A percentile compares a stretch with the other conserved stretches of the same genome.
These are phyloP conservation scores for Aspergillus sp. DNA, from an alignment of 2,329 filamentous ascomycete species.

Conservation along the genomic window DNA sequence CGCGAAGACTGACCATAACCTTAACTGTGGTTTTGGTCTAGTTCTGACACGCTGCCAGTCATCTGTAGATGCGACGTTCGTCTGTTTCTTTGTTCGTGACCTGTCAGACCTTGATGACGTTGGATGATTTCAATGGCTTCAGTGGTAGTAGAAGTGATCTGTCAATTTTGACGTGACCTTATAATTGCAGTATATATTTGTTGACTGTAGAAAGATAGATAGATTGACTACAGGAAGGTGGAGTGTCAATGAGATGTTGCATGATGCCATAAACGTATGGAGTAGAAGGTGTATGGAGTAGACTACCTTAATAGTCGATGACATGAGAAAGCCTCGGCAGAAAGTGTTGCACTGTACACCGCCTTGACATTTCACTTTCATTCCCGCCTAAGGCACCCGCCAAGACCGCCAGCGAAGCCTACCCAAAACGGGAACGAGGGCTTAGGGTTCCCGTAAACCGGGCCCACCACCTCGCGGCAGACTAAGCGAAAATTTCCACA, in stretches of 20 bases:
- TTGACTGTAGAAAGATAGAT: neutral
- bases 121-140: neutral
- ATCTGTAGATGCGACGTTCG: too few relatives aligned
- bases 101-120: neutral
- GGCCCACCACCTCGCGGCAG: constrained; percentile 24
- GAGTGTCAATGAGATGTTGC: too few relatives aligned
- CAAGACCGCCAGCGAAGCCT: neutral
- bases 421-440: constrained; percentile 28
- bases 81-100: too few relatives aligned
- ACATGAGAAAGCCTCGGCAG: too few relatives aligned
- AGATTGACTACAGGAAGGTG: neutral
- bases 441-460: constrained; percentile 34
- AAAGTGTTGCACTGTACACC: neutral
- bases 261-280: too few relatives aligned
- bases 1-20: too few relatives aligned
- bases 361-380: neutral
- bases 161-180: neutral
- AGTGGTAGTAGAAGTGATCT: neutral
- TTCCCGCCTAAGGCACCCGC: neutral
- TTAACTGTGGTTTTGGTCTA: too few relatives aligned
- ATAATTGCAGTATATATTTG: too few relatives aligned
- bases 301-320: too few relatives aligned
- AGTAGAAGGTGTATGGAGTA: neutral
- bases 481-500: constrained; percentile 49
- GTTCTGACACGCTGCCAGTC: too few relatives aligned